Percentiles rank a stretch among this genome's conserved stretches.
phyloP scores from a whole-genome alignment of 2,329 filamentous ascomycete species.

The Penicillium thymicola region DNA sequence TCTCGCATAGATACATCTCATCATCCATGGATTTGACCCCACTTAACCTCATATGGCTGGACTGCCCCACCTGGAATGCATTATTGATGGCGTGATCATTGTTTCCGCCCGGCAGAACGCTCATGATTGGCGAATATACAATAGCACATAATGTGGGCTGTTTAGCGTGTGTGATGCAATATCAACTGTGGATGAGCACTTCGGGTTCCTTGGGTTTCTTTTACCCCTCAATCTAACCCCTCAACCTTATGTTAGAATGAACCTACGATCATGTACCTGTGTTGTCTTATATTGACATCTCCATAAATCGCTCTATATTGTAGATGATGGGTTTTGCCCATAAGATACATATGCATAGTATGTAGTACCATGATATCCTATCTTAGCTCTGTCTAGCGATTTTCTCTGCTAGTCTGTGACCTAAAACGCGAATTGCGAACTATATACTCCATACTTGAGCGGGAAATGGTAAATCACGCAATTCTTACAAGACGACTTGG shows the following conservation, averaged over 20 bases:
- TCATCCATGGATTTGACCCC: conserved; percentile 14
- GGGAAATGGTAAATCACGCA: neutral
- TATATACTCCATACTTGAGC: too few species aligned
- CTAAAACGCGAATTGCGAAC: neutral
- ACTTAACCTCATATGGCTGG: neutral
- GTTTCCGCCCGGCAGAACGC: conserved; percentile 30
- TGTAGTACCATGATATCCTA: neutral
- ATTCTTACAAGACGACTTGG: neutral
- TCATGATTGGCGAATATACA: conserved; percentile 24
- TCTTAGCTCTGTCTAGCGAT: neutral
- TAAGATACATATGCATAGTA: too few species aligned
- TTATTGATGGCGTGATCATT: conserved; percentile 25
- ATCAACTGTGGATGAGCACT: conserved; percentile 1
- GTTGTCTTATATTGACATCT: neutral
- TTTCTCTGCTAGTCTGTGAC: neutral
- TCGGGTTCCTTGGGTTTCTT: neutral
- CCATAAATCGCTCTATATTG: neutral
- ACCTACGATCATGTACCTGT: neutral
- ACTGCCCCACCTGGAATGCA: neutral
- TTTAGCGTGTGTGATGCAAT: conserved; percentile 19
- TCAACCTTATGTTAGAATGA: neutral
- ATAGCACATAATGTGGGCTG: conserved; percentile 19
- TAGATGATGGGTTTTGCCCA: neutral
- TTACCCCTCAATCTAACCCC: neutral
- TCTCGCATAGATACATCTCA: conserved; percentile 10